Evolutionary conservation across 331 rosid species (phyloP).

Genomic region (Saraca asoca): DNA sequence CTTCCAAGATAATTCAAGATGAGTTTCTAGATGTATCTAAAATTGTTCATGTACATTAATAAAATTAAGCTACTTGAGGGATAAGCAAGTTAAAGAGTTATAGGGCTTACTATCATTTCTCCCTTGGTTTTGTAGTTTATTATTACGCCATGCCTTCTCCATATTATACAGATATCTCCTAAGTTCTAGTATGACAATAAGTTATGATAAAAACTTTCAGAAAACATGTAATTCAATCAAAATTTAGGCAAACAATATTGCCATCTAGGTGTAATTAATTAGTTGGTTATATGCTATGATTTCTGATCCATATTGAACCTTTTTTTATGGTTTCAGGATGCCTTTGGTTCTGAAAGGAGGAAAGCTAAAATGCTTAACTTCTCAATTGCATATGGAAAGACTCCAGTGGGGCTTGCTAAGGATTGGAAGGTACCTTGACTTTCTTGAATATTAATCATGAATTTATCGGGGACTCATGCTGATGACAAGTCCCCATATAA

Average conservation of each 20-base stretch:
- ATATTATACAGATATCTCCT: no score
- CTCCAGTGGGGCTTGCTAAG: constrained; percentile 87
- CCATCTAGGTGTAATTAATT: constrained; percentile 3
- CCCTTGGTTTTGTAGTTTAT: no score
- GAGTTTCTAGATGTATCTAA: constrained; percentile 3
- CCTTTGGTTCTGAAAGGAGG: constrained; percentile 88
- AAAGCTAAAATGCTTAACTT: constrained; percentile 98
- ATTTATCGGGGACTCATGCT: neutral
- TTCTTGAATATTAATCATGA: constrained; percentile 3
- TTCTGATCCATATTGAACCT: constrained; percentile 1
- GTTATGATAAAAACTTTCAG: no score
- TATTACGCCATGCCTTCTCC: no score
- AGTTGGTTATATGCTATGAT: neutral
- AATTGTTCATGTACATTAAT: constrained; percentile 7
- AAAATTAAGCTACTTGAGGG: neutral
- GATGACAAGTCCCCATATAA: constrained; percentile 2
- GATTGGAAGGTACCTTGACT: constrained; percentile 84
- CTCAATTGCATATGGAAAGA: constrained; percentile 96
- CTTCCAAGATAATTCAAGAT: constrained; percentile 14
- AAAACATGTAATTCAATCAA: no score
- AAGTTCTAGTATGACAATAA: no score
- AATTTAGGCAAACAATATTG: neutral
- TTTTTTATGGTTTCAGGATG: constrained; percentile 54
- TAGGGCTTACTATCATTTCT: no score
- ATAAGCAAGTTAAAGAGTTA: neutral